These are phyloP conservation scores for Dalbergia cochinchinensis DNA, from an alignment of 306 rosid species.

Conservation along the genomic window DNA sequence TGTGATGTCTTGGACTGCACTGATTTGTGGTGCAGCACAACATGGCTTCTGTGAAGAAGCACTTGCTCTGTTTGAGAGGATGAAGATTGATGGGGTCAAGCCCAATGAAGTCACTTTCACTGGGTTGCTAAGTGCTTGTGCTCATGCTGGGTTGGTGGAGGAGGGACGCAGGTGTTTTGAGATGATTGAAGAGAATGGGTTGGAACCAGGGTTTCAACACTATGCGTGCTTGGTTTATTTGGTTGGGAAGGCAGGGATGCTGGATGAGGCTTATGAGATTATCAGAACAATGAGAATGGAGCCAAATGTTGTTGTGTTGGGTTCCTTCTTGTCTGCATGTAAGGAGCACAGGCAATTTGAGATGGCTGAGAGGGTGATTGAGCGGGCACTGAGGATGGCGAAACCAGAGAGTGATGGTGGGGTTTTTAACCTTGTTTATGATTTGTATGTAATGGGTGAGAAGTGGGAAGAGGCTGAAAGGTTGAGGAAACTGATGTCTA, in stretches of 20 bases:
- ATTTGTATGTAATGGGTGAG: slow-evolving; percentile 66
- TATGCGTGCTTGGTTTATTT: slow-evolving; percentile 71
- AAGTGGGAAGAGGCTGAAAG: slow-evolving; percentile 70
- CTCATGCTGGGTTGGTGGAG: slow-evolving; percentile 56
- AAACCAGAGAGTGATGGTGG: slow-evolving; percentile 62
- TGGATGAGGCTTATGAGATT: slow-evolving; percentile 69
- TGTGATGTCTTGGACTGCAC: slow-evolving; percentile 63
- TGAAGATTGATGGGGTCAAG: slow-evolving; percentile 54
- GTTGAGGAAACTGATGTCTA: slow-evolving; percentile 58
- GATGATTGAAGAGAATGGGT: slow-evolving; percentile 62
- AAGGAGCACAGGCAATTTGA: slow-evolving; percentile 63
- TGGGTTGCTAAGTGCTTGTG: slow-evolving; percentile 71
- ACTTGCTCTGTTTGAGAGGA: slow-evolving; percentile 58
- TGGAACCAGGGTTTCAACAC: slow-evolving; percentile 65
- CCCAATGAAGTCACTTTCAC: slow-evolving; percentile 74
- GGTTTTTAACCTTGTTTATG: slow-evolving; percentile 57
- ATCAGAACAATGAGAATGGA: slow-evolving; percentile 58
- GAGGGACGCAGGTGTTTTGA: slow-evolving; percentile 64
- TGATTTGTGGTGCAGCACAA: slow-evolving; percentile 63
- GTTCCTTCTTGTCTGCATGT: slow-evolving; percentile 67
- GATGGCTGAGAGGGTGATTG: slow-evolving; percentile 69
- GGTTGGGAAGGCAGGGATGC: slow-evolving; percentile 64
- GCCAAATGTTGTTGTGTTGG: slow-evolving; percentile 61
- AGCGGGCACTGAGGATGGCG: slow-evolving; percentile 50
- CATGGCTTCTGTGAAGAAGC: slow-evolving; percentile 60